Percentiles rank a stretch among this genome's conserved stretches.
Evolutionary conservation across 2,329 filamentous ascomycete species (phyloP).

Genomic region (Alternaria dauci): DNA sequence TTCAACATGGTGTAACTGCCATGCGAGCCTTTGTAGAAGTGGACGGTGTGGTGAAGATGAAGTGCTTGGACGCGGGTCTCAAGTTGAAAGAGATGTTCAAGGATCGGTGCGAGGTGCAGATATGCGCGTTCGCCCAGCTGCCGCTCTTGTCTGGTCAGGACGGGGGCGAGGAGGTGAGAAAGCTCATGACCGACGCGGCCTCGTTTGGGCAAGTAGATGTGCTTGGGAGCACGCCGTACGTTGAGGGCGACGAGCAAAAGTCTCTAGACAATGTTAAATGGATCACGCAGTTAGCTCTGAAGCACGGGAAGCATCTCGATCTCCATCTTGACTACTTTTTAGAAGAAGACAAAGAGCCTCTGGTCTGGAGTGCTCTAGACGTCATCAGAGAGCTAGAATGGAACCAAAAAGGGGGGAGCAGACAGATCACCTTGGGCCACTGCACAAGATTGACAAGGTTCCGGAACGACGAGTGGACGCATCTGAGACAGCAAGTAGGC

Average conservation of each 20-base stretch:
- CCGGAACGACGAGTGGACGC: constrained; percentile 57
- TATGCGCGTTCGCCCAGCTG: constrained; percentile 76
- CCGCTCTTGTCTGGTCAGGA: constrained; percentile 67
- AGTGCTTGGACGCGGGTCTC: constrained; percentile 66
- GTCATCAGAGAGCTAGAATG: constrained; percentile 62
- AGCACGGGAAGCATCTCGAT: constrained; percentile 66
- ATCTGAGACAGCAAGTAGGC: constrained; percentile 59
- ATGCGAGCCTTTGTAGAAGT: constrained; percentile 77
- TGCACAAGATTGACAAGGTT: constrained; percentile 72
- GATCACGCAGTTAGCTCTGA: constrained; percentile 65
- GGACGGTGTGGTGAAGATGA: constrained; percentile 67
- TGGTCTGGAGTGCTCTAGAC: constrained; percentile 64
- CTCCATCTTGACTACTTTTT: constrained; percentile 78
- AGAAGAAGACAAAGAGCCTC: constrained; percentile 57
- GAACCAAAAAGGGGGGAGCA: constrained; percentile 47
- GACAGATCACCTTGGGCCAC: constrained; percentile 65
- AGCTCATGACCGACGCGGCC: constrained; percentile 59
- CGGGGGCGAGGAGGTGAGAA: constrained; percentile 60
- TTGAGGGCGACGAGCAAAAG: constrained; percentile 63
- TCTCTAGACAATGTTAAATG: constrained; percentile 68
- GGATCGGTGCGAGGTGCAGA: constrained; percentile 66
- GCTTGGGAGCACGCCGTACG: constrained; percentile 74
- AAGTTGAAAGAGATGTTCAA: constrained; percentile 64
- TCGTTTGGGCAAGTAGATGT: constrained; percentile 61
- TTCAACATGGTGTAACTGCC: constrained; percentile 70